phyloP scores from a whole-genome alignment of 2,329 filamentous ascomycete genomes.

The Fonsecaea erecta region DNA sequence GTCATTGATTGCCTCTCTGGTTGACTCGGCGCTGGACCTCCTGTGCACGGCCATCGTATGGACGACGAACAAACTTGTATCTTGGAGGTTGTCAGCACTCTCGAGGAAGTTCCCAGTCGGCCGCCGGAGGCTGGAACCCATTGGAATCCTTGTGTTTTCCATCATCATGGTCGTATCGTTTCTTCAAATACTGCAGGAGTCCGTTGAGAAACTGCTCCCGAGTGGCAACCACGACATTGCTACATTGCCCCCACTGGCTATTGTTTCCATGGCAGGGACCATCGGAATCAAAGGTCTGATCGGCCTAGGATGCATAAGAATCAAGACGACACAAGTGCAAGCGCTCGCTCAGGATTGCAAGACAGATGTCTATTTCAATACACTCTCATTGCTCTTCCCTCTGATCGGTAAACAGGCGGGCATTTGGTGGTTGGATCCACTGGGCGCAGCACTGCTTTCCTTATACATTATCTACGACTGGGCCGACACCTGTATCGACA shows the following conservation, averaged over 20 bases:
- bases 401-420: conserved; percentile 63
- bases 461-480: conserved; percentile 73
- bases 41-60: conserved; percentile 66
- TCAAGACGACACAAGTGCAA: conserved; percentile 68
- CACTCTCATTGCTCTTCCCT: conserved; percentile 65
- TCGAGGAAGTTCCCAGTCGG: conserved; percentile 63
- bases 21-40: conserved; percentile 65
- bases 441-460: conserved; percentile 66
- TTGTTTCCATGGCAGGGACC: conserved; percentile 62
- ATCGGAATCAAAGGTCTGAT: conserved; percentile 65
- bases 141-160: conserved; percentile 67
- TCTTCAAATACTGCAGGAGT: conserved; percentile 64
- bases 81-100: conserved; percentile 59
- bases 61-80: conserved; percentile 63
- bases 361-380: conserved; percentile 68
- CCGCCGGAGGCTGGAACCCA: conserved; percentile 61
- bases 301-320: conserved; percentile 62
- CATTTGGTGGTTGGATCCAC: conserved; percentile 70
- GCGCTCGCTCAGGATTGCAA: conserved; percentile 68
- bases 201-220: conserved; percentile 62
- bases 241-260: conserved; percentile 57
- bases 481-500: conserved; percentile 65
- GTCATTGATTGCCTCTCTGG: conserved; percentile 65
- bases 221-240: conserved; percentile 41
- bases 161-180: conserved; percentile 69